A percentile compares a stretch with the other conserved stretches of the same genome.
Evolutionary conservation across 345 rosid genomes (phyloP).

Genomic region (Boechera retrofracta): DNA sequence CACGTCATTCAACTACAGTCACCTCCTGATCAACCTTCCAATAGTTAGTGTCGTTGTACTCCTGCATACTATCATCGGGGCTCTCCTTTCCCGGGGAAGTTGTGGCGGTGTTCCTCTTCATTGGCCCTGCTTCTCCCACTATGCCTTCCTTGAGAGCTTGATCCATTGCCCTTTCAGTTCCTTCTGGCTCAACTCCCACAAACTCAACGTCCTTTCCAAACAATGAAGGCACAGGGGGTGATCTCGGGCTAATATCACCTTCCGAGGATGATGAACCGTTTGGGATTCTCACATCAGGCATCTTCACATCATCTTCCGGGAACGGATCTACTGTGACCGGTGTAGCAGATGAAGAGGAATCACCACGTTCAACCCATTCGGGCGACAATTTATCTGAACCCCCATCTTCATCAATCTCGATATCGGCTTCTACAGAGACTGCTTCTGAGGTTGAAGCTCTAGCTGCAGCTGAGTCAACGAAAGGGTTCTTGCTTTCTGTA

Average conservation of each 20-base stretch:
- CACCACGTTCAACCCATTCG: slow-evolving; percentile 84
- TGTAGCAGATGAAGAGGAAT: slow-evolving; percentile 54
- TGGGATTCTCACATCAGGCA: slow-evolving; percentile 51
- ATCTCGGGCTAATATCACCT: slow-evolving; percentile 47
- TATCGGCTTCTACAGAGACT: slow-evolving; percentile 36
- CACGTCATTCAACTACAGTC: slow-evolving; percentile 67
- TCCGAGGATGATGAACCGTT: slow-evolving; percentile 47
- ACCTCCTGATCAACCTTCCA: slow-evolving; percentile 96
- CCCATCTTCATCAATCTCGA: slow-evolving; percentile 65
- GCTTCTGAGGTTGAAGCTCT: slow-evolving; percentile 48
- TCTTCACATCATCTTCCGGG: slow-evolving; percentile 43
- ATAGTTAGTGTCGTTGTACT: slow-evolving; percentile 91
- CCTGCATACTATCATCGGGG: slow-evolving; percentile 68
- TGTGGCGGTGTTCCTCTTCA: slow-evolving; percentile 67
- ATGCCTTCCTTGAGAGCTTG: slow-evolving; percentile 95
- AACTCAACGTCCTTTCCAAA: slow-evolving; percentile 94
- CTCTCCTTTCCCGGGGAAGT: slow-evolving; percentile 62
- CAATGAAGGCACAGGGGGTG: slow-evolving; percentile 68
- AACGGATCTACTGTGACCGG: slow-evolving; percentile 47
- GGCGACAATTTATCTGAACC: slow-evolving; percentile 61
- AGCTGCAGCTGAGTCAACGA: slow-evolving; percentile 13
- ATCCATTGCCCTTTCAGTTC: slow-evolving; percentile 96
- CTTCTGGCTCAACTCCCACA: slow-evolving; percentile 90
- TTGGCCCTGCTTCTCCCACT: slow-evolving; percentile 91
- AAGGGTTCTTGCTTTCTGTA: slow-evolving; percentile 46